Evolutionary conservation across 345 rosid species (phyloP), one percentile per base, ranked within the genome.

Genomic region (Erodium maritimum): DNA sequence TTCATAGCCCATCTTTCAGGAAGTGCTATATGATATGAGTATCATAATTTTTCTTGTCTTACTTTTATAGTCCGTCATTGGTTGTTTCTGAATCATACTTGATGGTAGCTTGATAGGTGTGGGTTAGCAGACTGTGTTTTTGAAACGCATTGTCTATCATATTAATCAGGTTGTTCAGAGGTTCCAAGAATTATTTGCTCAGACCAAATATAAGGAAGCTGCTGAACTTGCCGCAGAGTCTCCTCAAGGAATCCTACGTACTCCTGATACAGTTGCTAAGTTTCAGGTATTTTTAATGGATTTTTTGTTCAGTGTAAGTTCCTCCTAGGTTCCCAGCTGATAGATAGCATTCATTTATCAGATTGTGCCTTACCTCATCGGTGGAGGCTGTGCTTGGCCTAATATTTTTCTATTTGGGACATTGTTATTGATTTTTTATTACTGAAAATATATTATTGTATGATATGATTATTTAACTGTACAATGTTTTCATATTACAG

Each of bases 151-250:
- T 29, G 8, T n/a, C 37, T 42, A 16, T 14, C 48, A 42, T 42
- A 10, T 42, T 14, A 14, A 56, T 66, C 78, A 94, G 99, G 99
- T 94, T 79, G 95, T 84, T 58, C 95, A 94, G 81, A 90, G 96
- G 61, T 94, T 94, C 72, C 97, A 94, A 80, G 99, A 90, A 67
- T 71, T 90, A 19, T 94, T 94, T 69, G 90, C 97, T 64, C 99
- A 94, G 66, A 90, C 95, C 19, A 94, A 94, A 75, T 94, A 94
- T 71, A 90, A 94, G 70, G 99, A 94, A 76, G 99, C 99, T 52
- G 99, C 99, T 61, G 99, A 94, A 76, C 96, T 94, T 64, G 99
- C 99, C 73, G 96, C 99, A 56, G 96, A 94, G 69, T 90, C 99
- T 59, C 99, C 99, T 6, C 97, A 85, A 62, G 99, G 99, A 62